Evolutionary conservation across 257 asterid species (phyloP), one percentile per base, ranked within the genome.

Genomic region (Solanum appendiculatum): DNA sequence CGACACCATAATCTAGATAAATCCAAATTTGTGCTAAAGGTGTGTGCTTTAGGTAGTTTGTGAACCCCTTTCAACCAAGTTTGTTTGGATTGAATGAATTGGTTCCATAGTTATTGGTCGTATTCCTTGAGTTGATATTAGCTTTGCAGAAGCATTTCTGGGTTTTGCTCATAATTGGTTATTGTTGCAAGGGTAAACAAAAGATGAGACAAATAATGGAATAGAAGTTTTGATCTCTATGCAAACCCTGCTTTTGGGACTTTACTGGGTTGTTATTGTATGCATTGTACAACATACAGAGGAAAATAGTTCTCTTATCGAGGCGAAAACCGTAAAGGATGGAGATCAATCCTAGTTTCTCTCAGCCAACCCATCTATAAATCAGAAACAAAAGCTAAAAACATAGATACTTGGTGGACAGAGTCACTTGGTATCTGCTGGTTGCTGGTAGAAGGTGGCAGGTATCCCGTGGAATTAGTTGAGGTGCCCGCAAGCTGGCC

Each of bases 391-490:
- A 21, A 48, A 81, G 29, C 44, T 16, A 20, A 33, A 48, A 48
- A 68, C 85, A 44, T 44, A 81, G 5, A 18, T 48, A 48, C 44
- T 8, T 60, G 69, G 16, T 60, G 15, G 69, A n/a, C 15, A n/a
- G 3, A 60, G 69, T n/a, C n/a, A 60, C 69, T 1, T 63, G 33
- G 33, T 51, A 58, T 58, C 33, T 10, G 3, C 13, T 60, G 15
- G 31, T 60, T 3, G n/a, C n/a, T n/a, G 12, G 44, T 33, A 0
- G 1, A 11, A 63, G 15, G 33, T 2, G 3, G 0, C 0, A 60
- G 33, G 16, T 60, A n/a, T 60, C 15, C 69, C 1, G 7, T 63
- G 70, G 7, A 63, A 63, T 63, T 63, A 2, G 25, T 63, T 1
- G 4, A n/a, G 33, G 2, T 11, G 33, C 70, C 33, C 0, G 7